Evolutionary conservation across 768 basidiomycete genomes (phyloP), one percentile per base, ranked within the genome.

Genomic region (Lactifluus piperatus): DNA sequence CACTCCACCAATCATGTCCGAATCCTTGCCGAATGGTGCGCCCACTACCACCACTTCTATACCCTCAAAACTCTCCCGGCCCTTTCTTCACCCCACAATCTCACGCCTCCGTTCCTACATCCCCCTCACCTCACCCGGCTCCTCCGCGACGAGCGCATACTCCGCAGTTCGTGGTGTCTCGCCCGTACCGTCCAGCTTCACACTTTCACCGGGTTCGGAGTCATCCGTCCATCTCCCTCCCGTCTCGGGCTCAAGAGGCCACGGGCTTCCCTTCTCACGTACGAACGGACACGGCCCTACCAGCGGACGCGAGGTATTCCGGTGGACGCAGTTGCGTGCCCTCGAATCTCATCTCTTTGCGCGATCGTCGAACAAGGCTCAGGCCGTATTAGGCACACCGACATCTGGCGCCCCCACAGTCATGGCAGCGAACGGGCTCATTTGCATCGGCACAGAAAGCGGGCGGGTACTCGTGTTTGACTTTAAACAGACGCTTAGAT

Each of bases 391-490:
- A 26, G 87, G 85, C 0, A 73, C 82, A 1, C 73, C 80, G 3
- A 69, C 77, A 18, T 66, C 77, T 14, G 91, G 90, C 1, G 73
- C 72, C 0, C 94, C 95, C 5, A 93, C 86, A 0, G 88, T 88
- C 9, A 70, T 97, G 56, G 83, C 87, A 10, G 88, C 89, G 13
- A 91, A 90, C 66, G 94, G 94, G 0, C 73, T 94, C 56, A 82
- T 99, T 34, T 97, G 93, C 64, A 75, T 97, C 7, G 97, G 97
- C 16, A 94, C 89, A 7, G 83, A 85, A 47, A 76, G 76, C 30
- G 97, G 94, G 13, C 83, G 79, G 66, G 77, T 89, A 44, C 77
- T 83, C 49, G 86, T 97, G 2, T 94, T 91, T 70, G 91, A 93
- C 71, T 97, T 97, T 69, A 86, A 85, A 67, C 95, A 98, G 70